These are phyloP conservation scores for Brassica carinata DNA, from an alignment of 345 rosid species.

Conservation along the genomic window DNA sequence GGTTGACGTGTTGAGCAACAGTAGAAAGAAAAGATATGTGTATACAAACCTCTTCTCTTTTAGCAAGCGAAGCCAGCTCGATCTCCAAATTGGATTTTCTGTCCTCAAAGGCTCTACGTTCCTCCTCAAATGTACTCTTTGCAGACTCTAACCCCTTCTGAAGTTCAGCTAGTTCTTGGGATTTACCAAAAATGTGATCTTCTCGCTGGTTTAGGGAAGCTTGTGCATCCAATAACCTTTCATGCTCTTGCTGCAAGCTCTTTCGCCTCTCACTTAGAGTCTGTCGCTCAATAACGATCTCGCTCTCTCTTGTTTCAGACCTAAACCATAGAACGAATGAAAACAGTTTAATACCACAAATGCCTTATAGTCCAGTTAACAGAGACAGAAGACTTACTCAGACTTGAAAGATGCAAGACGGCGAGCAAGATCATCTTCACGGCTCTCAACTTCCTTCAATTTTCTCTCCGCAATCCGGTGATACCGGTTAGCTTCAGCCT, in stretches of 20 bases:
- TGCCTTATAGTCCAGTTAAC: background rate
- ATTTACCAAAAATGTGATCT: slow-evolving; percentile 65
- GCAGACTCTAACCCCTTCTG: slow-evolving; percentile 64
- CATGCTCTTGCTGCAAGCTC: slow-evolving; percentile 76
- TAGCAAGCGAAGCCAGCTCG: slow-evolving; percentile 49
- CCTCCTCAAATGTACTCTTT: slow-evolving; percentile 56
- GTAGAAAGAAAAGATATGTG: slow-evolving; percentile 17
- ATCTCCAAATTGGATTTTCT: slow-evolving; percentile 65
- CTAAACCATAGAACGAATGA: slow-evolving; percentile 44
- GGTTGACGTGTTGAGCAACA: background rate
- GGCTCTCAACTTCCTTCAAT: slow-evolving; percentile 74
- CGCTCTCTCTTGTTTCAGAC: slow-evolving; percentile 84
- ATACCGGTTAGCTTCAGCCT: slow-evolving; percentile 68
- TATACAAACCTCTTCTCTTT: slow-evolving; percentile 78
- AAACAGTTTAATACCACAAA: slow-evolving; percentile 4
- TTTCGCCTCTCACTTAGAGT: slow-evolving; percentile 72
- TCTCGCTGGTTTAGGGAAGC: slow-evolving; percentile 80
- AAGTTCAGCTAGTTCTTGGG: slow-evolving; percentile 63
- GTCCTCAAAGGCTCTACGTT: slow-evolving; percentile 51
- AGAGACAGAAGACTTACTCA: slow-evolving; percentile 59
- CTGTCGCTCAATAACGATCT: slow-evolving; percentile 62
- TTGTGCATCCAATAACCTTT: slow-evolving; percentile 75
- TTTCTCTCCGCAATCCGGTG: slow-evolving; percentile 84
- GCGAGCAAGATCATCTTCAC: slow-evolving; percentile 80
- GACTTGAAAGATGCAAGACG: slow-evolving; percentile 63